Percentiles rank a stretch among this genome's conserved stretches.
These are phyloP conservation scores for Eragrostis nindensis DNA, from an alignment of 176 grass and related monocot species.

Conservation along the genomic window DNA sequence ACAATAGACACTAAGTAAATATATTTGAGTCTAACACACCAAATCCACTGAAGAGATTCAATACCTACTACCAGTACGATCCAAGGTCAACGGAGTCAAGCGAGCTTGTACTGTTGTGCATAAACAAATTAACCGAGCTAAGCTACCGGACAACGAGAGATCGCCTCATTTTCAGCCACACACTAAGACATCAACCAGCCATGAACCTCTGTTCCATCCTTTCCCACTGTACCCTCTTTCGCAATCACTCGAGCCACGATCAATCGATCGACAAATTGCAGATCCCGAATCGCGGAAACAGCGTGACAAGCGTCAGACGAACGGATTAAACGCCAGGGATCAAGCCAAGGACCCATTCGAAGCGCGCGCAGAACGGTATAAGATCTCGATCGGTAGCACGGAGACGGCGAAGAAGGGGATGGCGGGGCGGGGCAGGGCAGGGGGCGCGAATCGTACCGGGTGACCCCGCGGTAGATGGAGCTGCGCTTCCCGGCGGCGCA, in stretches of 20 bases:
- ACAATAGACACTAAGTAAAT: background rate
- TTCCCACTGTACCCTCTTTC: background rate
- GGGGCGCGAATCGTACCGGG: constrained; percentile 56
- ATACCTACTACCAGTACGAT: background rate
- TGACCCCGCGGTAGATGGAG: constrained; percentile 99
- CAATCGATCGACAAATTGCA: background rate
- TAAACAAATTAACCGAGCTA: background rate
- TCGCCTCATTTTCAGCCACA: background rate
- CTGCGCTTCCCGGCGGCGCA: constrained; percentile 96
- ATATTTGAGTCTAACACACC: background rate
- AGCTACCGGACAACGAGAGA: background rate
- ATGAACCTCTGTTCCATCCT: background rate
- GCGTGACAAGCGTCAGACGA: background rate
- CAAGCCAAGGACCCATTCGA: background rate
- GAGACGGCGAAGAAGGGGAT: background rate
- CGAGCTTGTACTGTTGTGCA: background rate
- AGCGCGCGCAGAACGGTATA: background rate
- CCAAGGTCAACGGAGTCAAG: background rate
- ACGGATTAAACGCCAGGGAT: background rate
- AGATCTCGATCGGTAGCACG: background rate
- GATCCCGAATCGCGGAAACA: constrained; percentile 12
- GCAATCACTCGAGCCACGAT: background rate
- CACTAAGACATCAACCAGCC: too few relatives aligned
- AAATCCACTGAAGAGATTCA: background rate
- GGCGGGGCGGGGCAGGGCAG: background rate